Evolutionary conservation across 2,329 filamentous ascomycete species (phyloP).

Genomic region (Aspergillus alliaceus): DNA sequence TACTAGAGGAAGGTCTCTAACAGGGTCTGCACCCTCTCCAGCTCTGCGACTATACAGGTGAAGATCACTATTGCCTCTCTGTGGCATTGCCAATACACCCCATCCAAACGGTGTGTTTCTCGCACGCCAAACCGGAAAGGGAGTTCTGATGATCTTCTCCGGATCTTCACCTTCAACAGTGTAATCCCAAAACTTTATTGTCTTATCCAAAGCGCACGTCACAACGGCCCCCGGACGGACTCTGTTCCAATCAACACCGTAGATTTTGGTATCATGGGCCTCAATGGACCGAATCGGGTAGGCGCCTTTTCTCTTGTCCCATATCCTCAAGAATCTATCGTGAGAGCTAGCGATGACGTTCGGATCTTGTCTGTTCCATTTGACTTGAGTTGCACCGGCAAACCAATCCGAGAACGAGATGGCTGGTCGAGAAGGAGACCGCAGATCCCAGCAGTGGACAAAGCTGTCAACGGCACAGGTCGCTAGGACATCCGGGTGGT

Average conservation of each 20-base stretch:
- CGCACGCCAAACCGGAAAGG: conserved; percentile 87
- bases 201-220: conserved; percentile 88
- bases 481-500: conserved; percentile 83
- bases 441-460: conserved; percentile 88
- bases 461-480: conserved; percentile 93
- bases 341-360: conserved; percentile 88
- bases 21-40: conserved; percentile 37
- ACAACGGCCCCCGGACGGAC: conserved; percentile 69
- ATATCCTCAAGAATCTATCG: conserved; percentile 82
- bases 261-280: conserved; percentile 90
- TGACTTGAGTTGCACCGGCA: conserved; percentile 90
- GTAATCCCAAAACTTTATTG: conserved; percentile 93
- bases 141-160: conserved; percentile 75
- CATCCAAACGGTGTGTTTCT: conserved; percentile 87
- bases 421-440: conserved; percentile 69
- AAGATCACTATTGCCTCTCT: conserved; percentile 80
- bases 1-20: conserved; percentile 43
- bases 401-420: conserved; percentile 90
- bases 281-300: conserved; percentile 79
- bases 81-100: conserved; percentile 86
- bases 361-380: conserved; percentile 87
- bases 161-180: conserved; percentile 61
- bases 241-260: conserved; percentile 92
- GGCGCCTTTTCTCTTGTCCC: conserved; percentile 81
- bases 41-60: conserved; percentile 75